Evolutionary conservation across 1,284 basidiomycete species (phyloP), one percentile per base, ranked within the genome.

Genomic region (Cystobasidiaceae sp.): DNA sequence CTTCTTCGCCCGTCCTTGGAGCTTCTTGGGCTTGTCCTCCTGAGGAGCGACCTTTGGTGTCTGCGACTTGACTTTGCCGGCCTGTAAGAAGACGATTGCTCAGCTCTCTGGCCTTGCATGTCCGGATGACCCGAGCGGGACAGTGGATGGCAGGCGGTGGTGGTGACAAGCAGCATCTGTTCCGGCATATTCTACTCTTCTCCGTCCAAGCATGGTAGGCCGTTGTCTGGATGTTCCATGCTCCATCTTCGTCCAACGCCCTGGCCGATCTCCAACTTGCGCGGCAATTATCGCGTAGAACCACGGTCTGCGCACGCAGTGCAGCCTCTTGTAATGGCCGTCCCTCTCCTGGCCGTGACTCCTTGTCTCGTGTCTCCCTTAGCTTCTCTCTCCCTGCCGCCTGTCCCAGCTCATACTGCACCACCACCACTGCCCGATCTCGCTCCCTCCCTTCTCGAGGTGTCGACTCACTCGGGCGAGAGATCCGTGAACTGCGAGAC

Each of bases 51-150:
- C 68, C 82, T 94, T 94, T 75, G 93, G 93, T 77, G 86, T 88
- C 82, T 96, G 92, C 75, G 89, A 90, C 83, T 91, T 96, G 85
- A 97, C 93, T 87, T 97, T 97, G 81, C 72, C 72, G 80, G 93
- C 93, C 86, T 94, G 30, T 51, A 9, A 2, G 19, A 48, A 13
- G 28, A 32, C 15, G 37, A 41, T 19, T 30, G 7, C 21, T 33
- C 21, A 27, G n/a, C n/a, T n/a, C n/a, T n/a, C n/a, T n/a, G n/a
- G n/a, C n/a, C n/a, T n/a, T n/a, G n/a, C n/a, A n/a, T n/a, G n/a
- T n/a, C n/a, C n/a, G n/a, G n/a, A n/a, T n/a, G n/a, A n/a, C n/a
- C n/a, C n/a, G n/a, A n/a, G n/a, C n/a, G n/a, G n/a, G n/a, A n/a
- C n/a, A n/a, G n/a, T n/a, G n/a, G n/a, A n/a, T n/a, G n/a, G n/a